Base-by-base conservation (phyloP, 805 yeast species). In the Nakazawaea ambrosiae region DNA sequence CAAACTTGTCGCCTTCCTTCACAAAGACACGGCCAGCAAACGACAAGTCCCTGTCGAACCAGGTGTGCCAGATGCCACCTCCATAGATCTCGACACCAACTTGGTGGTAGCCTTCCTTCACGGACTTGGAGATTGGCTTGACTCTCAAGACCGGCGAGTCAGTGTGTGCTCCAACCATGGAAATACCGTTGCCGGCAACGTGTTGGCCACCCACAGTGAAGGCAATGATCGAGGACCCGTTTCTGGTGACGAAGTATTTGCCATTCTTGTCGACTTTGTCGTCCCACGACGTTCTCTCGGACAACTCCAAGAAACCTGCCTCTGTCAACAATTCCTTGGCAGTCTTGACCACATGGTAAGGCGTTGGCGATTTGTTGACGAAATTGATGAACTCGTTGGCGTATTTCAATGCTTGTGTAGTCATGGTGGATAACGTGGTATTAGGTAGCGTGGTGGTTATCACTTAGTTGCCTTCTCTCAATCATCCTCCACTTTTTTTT, bases 81-180 rank as follows among this genome's bases (percentile, higher is more conserved):
- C 98, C 97, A 53, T 90, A 90, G 34, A 81, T 75, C 59, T 92
- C 97, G 8, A 92, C 95, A 27, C 96, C 97, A 15, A 92, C 77
- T 57, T 89, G 96, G 39, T 77, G 70, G 51, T 78, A 90, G 1
- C 95, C 95, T 49, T 84, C 89, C 14, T 68, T 63, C 9, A 63
- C 57, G 47, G 73, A 75, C 52, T 79, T 77, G 18, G 95, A 83
- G 22, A 82, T 66, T 10, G 98, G 98, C 61, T 90, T 92, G 47
- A 90, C 75, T 54, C 95, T 73, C 46, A 90, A 66, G 23, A 86
- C 78, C 9, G 97, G 97, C 4, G 95, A 84, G 58, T 90, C 98
- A 0, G 97, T 89, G 59, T 90, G 98, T 2, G 96, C 96, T 14
- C 97, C 98, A 25, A 89, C 82, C 37, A 92, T 79, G 4, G 97